Conservation (phyloP, 192 early-diverging fungal genomes). For the Coemansia sp. region DNA sequence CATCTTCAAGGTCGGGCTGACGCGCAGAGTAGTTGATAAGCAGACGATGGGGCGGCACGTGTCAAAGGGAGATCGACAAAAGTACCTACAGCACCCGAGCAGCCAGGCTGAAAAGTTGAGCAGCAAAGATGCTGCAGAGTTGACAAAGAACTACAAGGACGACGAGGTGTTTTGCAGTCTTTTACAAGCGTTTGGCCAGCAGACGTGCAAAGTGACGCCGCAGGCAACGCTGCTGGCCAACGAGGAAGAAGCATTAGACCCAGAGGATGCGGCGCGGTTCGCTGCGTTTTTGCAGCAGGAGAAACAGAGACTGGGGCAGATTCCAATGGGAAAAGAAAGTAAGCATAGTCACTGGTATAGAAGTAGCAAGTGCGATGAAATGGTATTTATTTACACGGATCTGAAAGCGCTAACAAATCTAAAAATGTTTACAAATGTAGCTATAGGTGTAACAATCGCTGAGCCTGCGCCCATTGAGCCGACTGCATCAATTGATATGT, state of each 20-base stretch:
- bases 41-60: conserved; percentile 56
- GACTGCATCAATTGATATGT: too few relatives aligned
- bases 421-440: too few relatives aligned
- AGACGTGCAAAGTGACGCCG: conserved; percentile 21
- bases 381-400: too few relatives aligned
- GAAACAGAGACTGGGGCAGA: conserved; percentile 30
- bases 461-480: too few relatives aligned
- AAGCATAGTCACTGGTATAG: too few relatives aligned
- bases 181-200: conserved; percentile 6
- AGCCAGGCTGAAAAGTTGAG: neutral
- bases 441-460: too few relatives aligned
- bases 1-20: conserved; percentile 71
- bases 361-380: too few relatives aligned
- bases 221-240: conserved; percentile 45
- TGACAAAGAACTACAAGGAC: conserved; percentile 21
- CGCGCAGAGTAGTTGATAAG: conserved; percentile 67
- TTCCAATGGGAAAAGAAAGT: neutral
- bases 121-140: neutral
- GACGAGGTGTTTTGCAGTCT: conserved; percentile 28
- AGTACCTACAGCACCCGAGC: conserved; percentile 58
- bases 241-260: conserved; percentile 27
- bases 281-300: conserved; percentile 15
- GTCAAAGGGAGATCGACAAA: conserved; percentile 54
- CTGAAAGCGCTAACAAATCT: too few relatives aligned
- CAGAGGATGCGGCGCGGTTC: conserved; percentile 12